Percentiles rank a stretch among this genome's conserved stretches.
phyloP scores from a whole-genome alignment of 805 yeast genomes.

The Hanseniaspora osmophila region DNA sequence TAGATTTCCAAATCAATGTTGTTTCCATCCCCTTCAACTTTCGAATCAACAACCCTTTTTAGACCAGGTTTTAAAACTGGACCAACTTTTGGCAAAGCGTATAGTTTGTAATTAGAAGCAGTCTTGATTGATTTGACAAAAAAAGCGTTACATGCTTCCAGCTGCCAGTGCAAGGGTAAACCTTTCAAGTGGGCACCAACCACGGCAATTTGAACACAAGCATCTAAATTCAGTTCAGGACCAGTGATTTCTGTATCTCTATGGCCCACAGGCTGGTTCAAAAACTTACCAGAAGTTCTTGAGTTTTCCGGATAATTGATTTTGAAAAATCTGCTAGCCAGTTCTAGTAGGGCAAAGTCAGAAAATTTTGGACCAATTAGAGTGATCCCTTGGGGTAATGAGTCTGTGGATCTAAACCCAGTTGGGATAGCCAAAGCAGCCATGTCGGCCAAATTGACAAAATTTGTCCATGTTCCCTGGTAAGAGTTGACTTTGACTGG shows the following conservation, averaged over 20 bases:
- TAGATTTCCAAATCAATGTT: slow-evolving; percentile 68
- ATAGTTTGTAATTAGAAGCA: slow-evolving; percentile 55
- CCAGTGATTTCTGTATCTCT: slow-evolving; percentile 10
- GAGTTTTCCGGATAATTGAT: slow-evolving; percentile 28
- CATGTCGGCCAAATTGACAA: slow-evolving; percentile 86
- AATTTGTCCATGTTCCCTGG: slow-evolving; percentile 98
- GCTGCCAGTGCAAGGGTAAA: slow-evolving; percentile 86
- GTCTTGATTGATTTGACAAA: slow-evolving; percentile 56
- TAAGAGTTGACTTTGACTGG: slow-evolving; percentile 73
- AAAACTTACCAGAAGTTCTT: slow-evolving; percentile 40
- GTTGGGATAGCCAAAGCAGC: slow-evolving; percentile 86
- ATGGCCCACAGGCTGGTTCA: slow-evolving; percentile 5
- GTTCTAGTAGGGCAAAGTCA: slow-evolving; percentile 76
- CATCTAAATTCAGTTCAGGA: slow-evolving; percentile 18
- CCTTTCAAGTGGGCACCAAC: slow-evolving; percentile 93
- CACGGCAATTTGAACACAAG: slow-evolving; percentile 63
- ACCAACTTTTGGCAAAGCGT: slow-evolving; percentile 70
- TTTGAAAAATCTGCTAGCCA: slow-evolving; percentile 61
- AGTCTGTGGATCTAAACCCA: slow-evolving; percentile 68
- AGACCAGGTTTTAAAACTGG: slow-evolving; percentile 85
- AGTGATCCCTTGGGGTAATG: slow-evolving; percentile 84
- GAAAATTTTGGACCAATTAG: slow-evolving; percentile 68
- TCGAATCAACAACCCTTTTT: slow-evolving; percentile 39
- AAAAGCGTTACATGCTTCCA: slow-evolving; percentile 68
- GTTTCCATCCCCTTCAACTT: slow-evolving; percentile 28